These are phyloP conservation scores for Saposhnikovia divaricata DNA, from an alignment of 129 eudicot species.

Conservation along the genomic window DNA sequence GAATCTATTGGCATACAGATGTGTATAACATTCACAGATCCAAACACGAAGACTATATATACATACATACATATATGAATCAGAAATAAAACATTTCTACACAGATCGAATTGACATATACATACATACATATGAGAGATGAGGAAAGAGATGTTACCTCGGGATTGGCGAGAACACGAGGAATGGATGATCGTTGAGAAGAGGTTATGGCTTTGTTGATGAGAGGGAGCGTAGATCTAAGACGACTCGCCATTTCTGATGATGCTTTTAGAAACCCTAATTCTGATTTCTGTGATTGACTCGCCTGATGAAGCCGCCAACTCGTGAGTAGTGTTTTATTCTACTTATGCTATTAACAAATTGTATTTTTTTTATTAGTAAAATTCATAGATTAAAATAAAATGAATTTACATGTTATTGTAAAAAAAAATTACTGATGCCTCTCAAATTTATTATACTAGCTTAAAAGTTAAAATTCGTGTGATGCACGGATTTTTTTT, in stretches of 20 bases:
- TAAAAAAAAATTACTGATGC: no score
- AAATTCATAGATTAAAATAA: no score
- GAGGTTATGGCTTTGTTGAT: neutral
- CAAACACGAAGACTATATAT: neutral
- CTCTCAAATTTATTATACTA: no score
- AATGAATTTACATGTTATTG: no score
- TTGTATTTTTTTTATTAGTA: no score
- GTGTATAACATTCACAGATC: neutral
- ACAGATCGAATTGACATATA: neutral
- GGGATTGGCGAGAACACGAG: neutral
- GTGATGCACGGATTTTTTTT: no score
- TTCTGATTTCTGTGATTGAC: neutral
- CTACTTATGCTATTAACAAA: no score
- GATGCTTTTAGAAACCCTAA: neutral
- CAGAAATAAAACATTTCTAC: neutral
- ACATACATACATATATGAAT: neutral
- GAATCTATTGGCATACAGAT: neutral
- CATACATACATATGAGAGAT: no score
- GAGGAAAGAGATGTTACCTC: neutral
- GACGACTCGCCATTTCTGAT: neutral
- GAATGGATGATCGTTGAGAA: neutral
- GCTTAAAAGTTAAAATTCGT: no score
- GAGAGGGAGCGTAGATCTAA: neutral
- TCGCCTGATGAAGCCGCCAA: no score
- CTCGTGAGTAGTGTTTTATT: neutral